A percentile compares a stretch with the other conserved stretches of the same genome.
Conservation (phyloP, 208 protist genomes). For the Angomonas ambiguus region DNA sequence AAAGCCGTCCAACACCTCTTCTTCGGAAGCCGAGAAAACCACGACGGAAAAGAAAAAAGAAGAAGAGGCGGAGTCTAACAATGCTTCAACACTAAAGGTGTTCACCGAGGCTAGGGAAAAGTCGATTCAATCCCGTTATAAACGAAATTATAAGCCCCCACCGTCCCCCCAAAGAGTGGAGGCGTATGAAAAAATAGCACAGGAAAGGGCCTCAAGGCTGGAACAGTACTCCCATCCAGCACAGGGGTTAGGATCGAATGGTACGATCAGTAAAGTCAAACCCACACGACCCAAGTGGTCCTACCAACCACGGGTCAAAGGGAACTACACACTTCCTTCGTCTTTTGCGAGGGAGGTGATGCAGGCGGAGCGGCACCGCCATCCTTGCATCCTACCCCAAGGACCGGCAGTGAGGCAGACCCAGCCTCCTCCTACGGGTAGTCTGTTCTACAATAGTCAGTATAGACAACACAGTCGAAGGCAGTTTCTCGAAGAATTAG, state of each 20-base stretch:
- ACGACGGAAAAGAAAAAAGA: too few species aligned
- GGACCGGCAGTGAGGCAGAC: too few species aligned
- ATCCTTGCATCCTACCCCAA: not conserved
- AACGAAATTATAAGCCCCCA: not conserved
- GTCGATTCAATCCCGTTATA: not conserved
- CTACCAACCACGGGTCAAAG: not conserved
- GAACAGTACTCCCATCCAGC: not conserved
- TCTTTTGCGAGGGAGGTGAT: too few species aligned
- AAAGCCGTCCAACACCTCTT: too few species aligned
- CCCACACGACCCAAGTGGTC: not conserved
- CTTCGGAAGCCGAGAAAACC: too few species aligned
- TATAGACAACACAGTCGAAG: not conserved
- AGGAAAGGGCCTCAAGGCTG: not conserved
- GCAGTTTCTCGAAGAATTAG: not conserved
- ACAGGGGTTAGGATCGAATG: too few species aligned
- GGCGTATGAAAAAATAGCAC: not conserved
- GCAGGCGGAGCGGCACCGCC: too few species aligned
- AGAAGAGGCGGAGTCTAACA: not conserved
- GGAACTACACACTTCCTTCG: not conserved
- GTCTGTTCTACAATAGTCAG: not conserved
- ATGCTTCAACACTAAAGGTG: not conserved
- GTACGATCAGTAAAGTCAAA: too few species aligned
- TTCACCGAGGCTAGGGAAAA: not conserved
- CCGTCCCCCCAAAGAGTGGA: not conserved
- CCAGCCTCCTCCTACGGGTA: not conserved